phyloP scores from a whole-genome alignment of 2,329 filamentous ascomycete genomes.

The Moelleriella libera region DNA sequence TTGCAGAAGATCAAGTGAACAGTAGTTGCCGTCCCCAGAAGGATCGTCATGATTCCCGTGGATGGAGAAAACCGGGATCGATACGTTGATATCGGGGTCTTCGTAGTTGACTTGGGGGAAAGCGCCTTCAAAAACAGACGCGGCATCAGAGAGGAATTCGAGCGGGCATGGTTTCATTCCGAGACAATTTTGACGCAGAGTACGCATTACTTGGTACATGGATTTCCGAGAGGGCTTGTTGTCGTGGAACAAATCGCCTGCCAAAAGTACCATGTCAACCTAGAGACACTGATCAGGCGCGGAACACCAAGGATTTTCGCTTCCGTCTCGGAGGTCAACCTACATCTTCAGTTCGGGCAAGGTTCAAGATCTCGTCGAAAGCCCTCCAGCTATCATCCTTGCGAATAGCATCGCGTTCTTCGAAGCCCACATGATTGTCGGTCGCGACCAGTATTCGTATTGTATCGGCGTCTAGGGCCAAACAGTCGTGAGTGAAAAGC shows the following conservation, averaged over 20 bases:
- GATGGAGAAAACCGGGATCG: conserved; percentile 95
- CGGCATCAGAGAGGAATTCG: conserved; percentile 86
- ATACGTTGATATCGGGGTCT: conserved; percentile 91
- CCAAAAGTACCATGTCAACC: conserved; percentile 93
- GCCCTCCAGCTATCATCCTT: conserved; percentile 94
- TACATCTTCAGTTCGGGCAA: conserved; percentile 73
- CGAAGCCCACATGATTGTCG: conserved; percentile 95
- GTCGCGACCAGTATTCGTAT: conserved; percentile 91
- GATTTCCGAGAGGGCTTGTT: conserved; percentile 94
- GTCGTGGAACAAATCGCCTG: conserved; percentile 92
- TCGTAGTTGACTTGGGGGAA: conserved; percentile 97
- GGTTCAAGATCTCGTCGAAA: conserved; percentile 87
- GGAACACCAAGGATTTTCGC: neutral
- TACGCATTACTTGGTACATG: conserved; percentile 96
- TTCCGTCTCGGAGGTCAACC: too few species aligned
- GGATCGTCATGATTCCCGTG: conserved; percentile 98
- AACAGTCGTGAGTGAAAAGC: neutral
- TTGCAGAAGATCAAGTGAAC: conserved; percentile 81
- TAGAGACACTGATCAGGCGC: conserved; percentile 11
- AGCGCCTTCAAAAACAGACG: conserved; percentile 75
- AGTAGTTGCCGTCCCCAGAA: conserved; percentile 86
- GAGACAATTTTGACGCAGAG: conserved; percentile 80
- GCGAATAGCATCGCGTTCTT: conserved; percentile 84
- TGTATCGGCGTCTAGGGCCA: conserved; percentile 49
- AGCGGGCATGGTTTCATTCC: conserved; percentile 93